Conservation (phyloP, 352 stramenopile genomes). For the Globisporangium polare region DNA sequence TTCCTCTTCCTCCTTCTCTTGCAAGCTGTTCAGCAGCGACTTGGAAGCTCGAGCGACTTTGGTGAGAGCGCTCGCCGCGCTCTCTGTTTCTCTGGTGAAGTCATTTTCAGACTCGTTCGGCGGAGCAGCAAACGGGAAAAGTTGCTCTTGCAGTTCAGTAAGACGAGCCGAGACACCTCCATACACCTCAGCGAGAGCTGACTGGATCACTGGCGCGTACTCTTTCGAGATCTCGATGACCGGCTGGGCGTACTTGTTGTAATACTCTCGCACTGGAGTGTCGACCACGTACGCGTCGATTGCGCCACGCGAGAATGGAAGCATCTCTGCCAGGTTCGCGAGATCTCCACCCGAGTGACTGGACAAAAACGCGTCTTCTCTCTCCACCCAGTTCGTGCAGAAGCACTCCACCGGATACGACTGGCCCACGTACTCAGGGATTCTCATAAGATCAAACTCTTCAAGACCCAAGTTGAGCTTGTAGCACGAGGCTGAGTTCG, state of each 20-base stretch:
- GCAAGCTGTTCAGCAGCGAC: slow-evolving; percentile 12
- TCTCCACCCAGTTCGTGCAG: slow-evolving; percentile 39
- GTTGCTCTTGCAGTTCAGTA: not conserved
- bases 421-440: slow-evolving; percentile 25
- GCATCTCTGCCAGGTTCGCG: slow-evolving; percentile 24
- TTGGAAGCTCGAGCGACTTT: slow-evolving; percentile 37
- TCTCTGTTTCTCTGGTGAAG: slow-evolving; percentile 4
- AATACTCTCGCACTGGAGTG: slow-evolving; percentile 23
- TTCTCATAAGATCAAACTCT: slow-evolving; percentile 24
- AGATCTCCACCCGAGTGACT: slow-evolving; percentile 21
- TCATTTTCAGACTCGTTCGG: not conserved
- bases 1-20: slow-evolving; percentile 2
- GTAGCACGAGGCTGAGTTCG: slow-evolving; percentile 17
- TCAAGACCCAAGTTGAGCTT: slow-evolving; percentile 28
- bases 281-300: not conserved
- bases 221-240: slow-evolving; percentile 31
- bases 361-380: slow-evolving; percentile 27
- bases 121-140: not conserved
- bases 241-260: slow-evolving; percentile 32
- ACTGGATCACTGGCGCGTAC: slow-evolving; percentile 24
- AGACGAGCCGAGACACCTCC: not conserved
- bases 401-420: slow-evolving; percentile 34
- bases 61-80: slow-evolving; percentile 19
- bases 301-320: slow-evolving; percentile 35
- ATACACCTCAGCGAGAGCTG: slow-evolving; percentile 17